Evolutionary conservation across 2,329 filamentous ascomycete species (phyloP).

Genomic region (Aspergillus japonicus): DNA sequence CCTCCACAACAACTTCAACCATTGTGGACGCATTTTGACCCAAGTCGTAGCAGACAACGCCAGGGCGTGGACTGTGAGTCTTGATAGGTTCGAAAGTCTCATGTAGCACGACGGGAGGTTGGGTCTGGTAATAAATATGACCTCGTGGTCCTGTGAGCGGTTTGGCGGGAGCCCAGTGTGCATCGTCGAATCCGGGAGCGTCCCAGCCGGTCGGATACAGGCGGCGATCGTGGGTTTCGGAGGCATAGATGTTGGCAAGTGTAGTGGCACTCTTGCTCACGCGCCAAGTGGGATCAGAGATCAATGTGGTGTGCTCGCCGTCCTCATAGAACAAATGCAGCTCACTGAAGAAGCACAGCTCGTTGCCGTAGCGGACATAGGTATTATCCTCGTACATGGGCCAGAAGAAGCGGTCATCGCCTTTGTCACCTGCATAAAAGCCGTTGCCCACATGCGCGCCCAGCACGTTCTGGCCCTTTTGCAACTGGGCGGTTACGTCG

Average conservation of each 20-base stretch:
- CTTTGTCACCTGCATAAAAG: conserved; percentile 44
- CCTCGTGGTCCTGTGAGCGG: conserved; percentile 25
- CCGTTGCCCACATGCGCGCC: conserved; percentile 46
- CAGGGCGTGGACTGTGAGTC: conserved; percentile 10
- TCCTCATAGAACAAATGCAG: conserved; percentile 23
- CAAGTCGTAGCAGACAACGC: conserved; percentile 21
- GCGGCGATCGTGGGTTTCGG: conserved; percentile 22
- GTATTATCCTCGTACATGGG: conserved; percentile 29
- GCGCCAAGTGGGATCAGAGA: conserved; percentile 24
- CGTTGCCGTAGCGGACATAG: conserved; percentile 27
- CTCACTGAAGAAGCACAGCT: conserved; percentile 28
- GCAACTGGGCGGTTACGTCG: conserved; percentile 40
- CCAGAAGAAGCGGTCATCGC: conserved; percentile 27
- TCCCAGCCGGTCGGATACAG: conserved; percentile 24
- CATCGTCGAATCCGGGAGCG: conserved; percentile 13
- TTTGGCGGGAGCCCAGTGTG: conserved; percentile 18
- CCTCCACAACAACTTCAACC: conserved; percentile 18
- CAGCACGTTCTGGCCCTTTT: conserved; percentile 34
- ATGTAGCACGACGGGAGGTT: conserved; percentile 24
- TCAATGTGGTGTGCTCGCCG: conserved; percentile 17
- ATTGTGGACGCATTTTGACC: conserved; percentile 25
- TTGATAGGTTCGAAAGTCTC: conserved; percentile 21
- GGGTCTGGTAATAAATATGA: conserved; percentile 22
- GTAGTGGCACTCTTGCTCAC: conserved; percentile 24
- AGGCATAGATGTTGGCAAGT: conserved; percentile 26